Evolutionary conservation across 2,329 filamentous ascomycete species (phyloP), one percentile per base, ranked within the genome.

Genomic region (Alternaria sp.): DNA sequence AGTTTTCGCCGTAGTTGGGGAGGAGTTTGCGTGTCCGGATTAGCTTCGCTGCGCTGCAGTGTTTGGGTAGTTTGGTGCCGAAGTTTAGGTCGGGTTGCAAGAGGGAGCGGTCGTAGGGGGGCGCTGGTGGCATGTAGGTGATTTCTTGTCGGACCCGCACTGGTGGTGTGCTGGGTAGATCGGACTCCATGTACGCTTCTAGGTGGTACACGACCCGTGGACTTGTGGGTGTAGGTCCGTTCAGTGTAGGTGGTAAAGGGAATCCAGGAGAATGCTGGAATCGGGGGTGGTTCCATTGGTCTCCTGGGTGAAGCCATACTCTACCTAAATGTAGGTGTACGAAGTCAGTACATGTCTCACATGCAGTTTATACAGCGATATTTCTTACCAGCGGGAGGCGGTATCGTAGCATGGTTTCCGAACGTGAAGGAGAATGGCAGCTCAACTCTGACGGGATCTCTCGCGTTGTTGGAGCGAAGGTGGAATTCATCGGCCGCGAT

Each of bases 241-340:
- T 45, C n/a, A 46, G 70, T 23, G 61, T 74, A 7, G 72, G 67
- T 10, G 72, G 70, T 6, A 73, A 43, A 13, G 30, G 43, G 21
- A 72, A 72, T 2, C 70, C 72, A 8, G 70, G 69, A 12, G 69
- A 70, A 28, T 75, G 72, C 40, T 75, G 73, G 17, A 75, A 73
- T 10, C 66, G 66, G 30, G 68, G 67, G 30, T 73, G 70, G 26
- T 72, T 66, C 47, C 59, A 67, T 6, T 65, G 63, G 32, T 73
- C 71, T 13, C 68, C 53, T 3, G 63, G 61, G 10, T 72, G 61
- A 25, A 66, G 62, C 67, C 63, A 70, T 12, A 51, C 28, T 47
- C 64, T 57, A 23, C 32, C 32, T 36, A 36, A 9, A 36, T 7
- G 15, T 36, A 36, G 32, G 15, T 9, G 7, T 9, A 36, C 15